A percentile compares a stretch with the other conserved stretches of the same genome.
Evolutionary conservation across 2,329 filamentous ascomycete species (phyloP).

Genomic region (Elsinoe necatrix): DNA sequence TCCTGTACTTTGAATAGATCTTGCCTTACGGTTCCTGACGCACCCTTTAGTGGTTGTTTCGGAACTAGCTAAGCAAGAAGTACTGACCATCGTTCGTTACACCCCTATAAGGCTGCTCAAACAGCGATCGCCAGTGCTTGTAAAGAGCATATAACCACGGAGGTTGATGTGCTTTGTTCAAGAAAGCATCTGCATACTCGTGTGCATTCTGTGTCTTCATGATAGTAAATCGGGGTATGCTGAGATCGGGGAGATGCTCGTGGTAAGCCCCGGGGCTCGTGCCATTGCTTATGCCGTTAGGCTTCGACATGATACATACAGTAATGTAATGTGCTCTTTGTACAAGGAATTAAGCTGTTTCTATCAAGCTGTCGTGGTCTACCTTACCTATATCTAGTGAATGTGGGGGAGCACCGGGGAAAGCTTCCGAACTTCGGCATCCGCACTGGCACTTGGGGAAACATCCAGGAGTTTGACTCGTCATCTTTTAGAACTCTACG

Average conservation of each 20-base stretch:
- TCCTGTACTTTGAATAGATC: constrained; percentile 43
- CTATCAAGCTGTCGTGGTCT: not conserved
- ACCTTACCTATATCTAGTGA: not conserved
- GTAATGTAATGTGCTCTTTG: not conserved
- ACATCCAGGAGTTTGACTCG: not conserved
- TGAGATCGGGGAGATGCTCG: constrained; percentile 53
- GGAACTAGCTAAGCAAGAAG: not conserved
- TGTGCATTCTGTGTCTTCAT: constrained; percentile 55
- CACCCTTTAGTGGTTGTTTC: not conserved
- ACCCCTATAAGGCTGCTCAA: constrained; percentile 59
- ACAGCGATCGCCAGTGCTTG: constrained; percentile 19
- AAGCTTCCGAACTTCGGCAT: constrained; percentile 9
- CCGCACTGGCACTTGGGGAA: not conserved
- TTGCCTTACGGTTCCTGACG: constrained; percentile 21
- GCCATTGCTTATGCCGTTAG: not conserved
- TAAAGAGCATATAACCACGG: constrained; percentile 23
- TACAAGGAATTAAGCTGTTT: not conserved
- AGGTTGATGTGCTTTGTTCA: constrained; percentile 21
- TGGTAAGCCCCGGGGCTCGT: constrained; percentile 36
- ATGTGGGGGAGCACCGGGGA: constrained; percentile 2
- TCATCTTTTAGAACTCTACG: not conserved
- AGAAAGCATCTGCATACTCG: constrained; percentile 42
- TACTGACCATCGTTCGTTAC: constrained; percentile 57
- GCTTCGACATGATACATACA: not conserved
- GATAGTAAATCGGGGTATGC: constrained; percentile 49